phyloP scores from a whole-genome alignment of 2,329 filamentous ascomycete species.

The Arthrobotrys sinensis region DNA sequence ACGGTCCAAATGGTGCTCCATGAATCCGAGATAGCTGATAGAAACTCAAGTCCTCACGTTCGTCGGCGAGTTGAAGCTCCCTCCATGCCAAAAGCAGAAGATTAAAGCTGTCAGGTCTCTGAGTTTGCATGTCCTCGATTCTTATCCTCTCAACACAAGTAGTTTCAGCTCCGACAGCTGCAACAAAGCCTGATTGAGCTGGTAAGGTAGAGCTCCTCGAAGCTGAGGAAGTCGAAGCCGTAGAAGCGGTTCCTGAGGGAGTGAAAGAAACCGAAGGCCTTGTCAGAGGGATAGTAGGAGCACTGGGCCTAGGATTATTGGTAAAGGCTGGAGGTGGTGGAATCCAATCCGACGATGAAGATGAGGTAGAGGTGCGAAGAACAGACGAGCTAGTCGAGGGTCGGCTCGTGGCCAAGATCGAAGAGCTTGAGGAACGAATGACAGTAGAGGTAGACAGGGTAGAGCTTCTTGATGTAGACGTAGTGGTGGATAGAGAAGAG shows the following conservation, averaged over 20 bases:
- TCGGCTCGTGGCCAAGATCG: not conserved
- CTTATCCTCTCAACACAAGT: slow-evolving; percentile 55
- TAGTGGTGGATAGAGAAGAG: not conserved
- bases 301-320: not conserved
- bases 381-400: not conserved
- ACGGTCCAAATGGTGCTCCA: slow-evolving; percentile 61
- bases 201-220: not conserved
- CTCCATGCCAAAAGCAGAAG: slow-evolving; percentile 62
- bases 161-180: slow-evolving; percentile 41
- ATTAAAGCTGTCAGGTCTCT: slow-evolving; percentile 60
- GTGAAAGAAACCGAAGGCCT: not conserved
- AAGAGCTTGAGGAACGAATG: not conserved
- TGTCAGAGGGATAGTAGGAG: not conserved
- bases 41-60: slow-evolving; percentile 61
- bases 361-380: not conserved
- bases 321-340: slow-evolving; percentile 26
- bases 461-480: not conserved
- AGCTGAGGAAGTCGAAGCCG: not conserved
- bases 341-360: slow-evolving; percentile 2
- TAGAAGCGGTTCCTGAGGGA: not conserved
- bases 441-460: not conserved
- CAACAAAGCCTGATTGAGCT: slow-evolving; percentile 13
- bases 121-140: slow-evolving; percentile 49
- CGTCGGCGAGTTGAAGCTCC: slow-evolving; percentile 57
- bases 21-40: slow-evolving; percentile 61